Base-by-base conservation (phyloP, 139 green algal species). In the Limnomonas spitsbergensis region DNA sequence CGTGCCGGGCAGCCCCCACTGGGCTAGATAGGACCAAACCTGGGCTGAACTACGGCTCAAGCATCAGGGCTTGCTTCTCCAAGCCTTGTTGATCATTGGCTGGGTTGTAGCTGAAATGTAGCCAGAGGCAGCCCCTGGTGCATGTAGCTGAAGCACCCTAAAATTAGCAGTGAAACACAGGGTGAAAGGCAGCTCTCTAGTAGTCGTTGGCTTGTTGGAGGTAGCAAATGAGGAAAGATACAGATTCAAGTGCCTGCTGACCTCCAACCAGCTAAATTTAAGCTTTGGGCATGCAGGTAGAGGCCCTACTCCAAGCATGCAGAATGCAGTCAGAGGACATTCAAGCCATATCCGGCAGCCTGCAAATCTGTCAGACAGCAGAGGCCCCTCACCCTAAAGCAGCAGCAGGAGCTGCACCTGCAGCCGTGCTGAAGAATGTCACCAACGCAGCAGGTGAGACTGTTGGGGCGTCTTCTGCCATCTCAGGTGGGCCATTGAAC, bases 311-410 rank as follows among this genome's bases (percentile, higher is more conserved):
- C 4, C 24, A 40, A 47, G 68, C 68, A 9, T 74, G 68, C 68
- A 74, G 14, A 4, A 7, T 74, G 35, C 68, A 74, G 68, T 74
- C 68, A n/a, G 35, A 74, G 6, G 68, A 74, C 36, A 74, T 74
- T 53, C 20, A 14, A 7, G 14, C 20, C 56, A 35, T 32, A 4
- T 14, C 56, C 56, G 56, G 7, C 6, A 69, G n/a, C n/a, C n/a
- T n/a, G n/a, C n/a, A n/a, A n/a, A n/a, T n/a, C n/a, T n/a, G n/a
- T n/a, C 56, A 32, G 56, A 4, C 7, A 32, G 56, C 56, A 69
- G 20, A 4, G 56, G 7, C 6, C 4, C 56, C 7, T 32, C 56
- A 37, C 6, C 26, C n/a, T n/a, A n/a, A n/a, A n/a, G n/a, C n/a
- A n/a, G 26, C 42, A 54, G 42, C 42, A 54, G 9, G 9, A 54